Percentiles rank a stretch among this genome's conserved stretches.
phyloP scores from a whole-genome alignment of 2,329 filamentous ascomycete species.

The Cephalotrichum gorgonifer region DNA sequence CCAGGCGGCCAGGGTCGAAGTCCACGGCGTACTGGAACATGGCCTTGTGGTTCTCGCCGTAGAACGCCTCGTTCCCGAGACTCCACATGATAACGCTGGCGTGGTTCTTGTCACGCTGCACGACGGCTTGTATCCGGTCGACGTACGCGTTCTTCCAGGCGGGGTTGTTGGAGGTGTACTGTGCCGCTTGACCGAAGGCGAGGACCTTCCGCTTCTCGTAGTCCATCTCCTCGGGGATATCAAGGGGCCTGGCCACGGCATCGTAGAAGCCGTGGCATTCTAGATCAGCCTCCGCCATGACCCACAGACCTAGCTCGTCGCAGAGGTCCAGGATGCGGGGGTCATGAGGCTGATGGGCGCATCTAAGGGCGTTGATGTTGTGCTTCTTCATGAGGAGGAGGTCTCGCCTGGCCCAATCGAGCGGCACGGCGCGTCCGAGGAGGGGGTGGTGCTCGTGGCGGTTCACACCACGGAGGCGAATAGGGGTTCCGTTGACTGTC shows the following conservation, averaged over 20 bases:
- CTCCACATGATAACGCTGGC: conserved; percentile 61
- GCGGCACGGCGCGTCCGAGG: conserved; percentile 50
- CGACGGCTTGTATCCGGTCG: conserved; percentile 54
- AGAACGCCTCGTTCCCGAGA: conserved; percentile 62
- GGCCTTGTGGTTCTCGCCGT: conserved; percentile 54
- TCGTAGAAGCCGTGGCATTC: conserved; percentile 41
- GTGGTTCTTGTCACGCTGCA: conserved; percentile 50
- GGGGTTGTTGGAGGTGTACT: conserved; percentile 48
- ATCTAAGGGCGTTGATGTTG: conserved; percentile 62
- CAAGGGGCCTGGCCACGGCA: conserved; percentile 29
- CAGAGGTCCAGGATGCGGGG: conserved; percentile 48
- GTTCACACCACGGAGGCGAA: conserved; percentile 59
- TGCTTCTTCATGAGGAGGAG: conserved; percentile 56
- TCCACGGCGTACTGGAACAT: conserved; percentile 56
- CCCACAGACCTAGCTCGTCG: conserved; percentile 53
- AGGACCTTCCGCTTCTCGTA: conserved; percentile 32
- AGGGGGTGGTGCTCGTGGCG: conserved; percentile 60
- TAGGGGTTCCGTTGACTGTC: conserved; percentile 52
- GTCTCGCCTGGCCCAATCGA: conserved; percentile 49
- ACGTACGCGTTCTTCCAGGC: conserved; percentile 55
- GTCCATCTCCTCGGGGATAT: conserved; percentile 39
- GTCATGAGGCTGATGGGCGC: conserved; percentile 56
- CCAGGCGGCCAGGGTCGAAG: conserved; percentile 43
- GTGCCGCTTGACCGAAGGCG: conserved; percentile 31
- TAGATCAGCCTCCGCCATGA: conserved; percentile 47